Evolutionary conservation across 352 stramenopile genomes (phyloP).

Genomic region (Bremia lactucae): DNA sequence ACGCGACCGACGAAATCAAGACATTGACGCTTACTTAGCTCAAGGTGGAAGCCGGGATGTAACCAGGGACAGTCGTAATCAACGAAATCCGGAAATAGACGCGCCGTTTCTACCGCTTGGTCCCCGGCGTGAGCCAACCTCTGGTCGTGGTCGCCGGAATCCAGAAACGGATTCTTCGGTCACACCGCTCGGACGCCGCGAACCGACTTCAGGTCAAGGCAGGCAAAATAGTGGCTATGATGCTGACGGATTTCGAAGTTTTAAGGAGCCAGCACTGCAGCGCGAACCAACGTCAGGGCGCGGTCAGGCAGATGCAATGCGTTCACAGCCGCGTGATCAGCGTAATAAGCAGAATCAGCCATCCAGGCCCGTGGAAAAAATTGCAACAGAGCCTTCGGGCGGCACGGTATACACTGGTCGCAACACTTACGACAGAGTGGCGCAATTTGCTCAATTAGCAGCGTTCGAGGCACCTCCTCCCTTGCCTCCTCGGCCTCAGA

Average conservation of each 20-base stretch:
- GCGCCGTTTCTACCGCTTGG: not conserved
- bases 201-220: constrained; percentile 9
- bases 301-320: constrained; percentile 8
- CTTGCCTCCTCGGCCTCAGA: constrained; percentile 15
- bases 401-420: constrained; percentile 20
- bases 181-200: constrained; percentile 2
- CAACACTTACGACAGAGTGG: constrained; percentile 17
- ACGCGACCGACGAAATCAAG: constrained; percentile 9
- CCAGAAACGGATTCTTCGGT: constrained; percentile 2
- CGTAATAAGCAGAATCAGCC: constrained; percentile 1
- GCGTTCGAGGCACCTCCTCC: constrained; percentile 20
- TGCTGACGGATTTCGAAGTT: constrained; percentile 2
- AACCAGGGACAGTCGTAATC: constrained; percentile 3
- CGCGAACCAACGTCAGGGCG: constrained; percentile 12
- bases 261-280: constrained; percentile 2
- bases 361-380: constrained; percentile 3
- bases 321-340: constrained; percentile 1
- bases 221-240: constrained; percentile 5
- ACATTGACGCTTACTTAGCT: constrained; percentile 7
- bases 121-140: constrained; percentile 6
- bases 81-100: constrained; percentile 1
- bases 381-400: constrained; percentile 2
- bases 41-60: not conserved
- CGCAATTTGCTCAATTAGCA: constrained; percentile 21
- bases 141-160: constrained; percentile 1